These are phyloP conservation scores for Podaxis sp. DNA, from an alignment of 768 basidiomycete genomes.

Conservation along the genomic window DNA sequence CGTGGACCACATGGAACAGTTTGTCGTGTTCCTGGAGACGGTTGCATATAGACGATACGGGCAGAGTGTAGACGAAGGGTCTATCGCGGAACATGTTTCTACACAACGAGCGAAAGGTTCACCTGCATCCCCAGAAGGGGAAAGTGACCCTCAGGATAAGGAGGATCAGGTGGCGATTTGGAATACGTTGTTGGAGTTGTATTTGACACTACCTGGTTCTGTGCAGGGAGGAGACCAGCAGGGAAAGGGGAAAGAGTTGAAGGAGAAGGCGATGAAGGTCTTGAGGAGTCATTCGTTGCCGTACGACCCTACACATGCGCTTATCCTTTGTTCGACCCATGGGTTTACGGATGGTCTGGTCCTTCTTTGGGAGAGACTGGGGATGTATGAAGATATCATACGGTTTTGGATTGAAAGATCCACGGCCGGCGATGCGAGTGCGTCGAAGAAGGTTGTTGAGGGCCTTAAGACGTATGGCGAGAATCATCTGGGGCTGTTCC, in stretches of 20 bases:
- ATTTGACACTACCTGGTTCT: constrained; percentile 56
- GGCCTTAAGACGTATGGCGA: constrained; percentile 72
- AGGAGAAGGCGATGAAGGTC: constrained; percentile 69
- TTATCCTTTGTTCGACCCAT: constrained; percentile 89
- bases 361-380: constrained; percentile 87
- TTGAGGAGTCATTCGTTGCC: constrained; percentile 58
- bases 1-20: constrained; percentile 57
- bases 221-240: constrained; percentile 11
- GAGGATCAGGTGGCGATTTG: constrained; percentile 77
- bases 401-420: constrained; percentile 88
- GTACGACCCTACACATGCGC: constrained; percentile 86
- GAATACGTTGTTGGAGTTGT: constrained; percentile 95
- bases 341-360: constrained; percentile 83
- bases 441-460: constrained; percentile 56
- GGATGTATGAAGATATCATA: constrained; percentile 93
- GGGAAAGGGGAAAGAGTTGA: constrained; percentile 30
- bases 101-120: not conserved
- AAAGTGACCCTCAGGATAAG: constrained; percentile 48
- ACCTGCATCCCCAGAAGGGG: constrained; percentile 25
- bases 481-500: constrained; percentile 72
- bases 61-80: constrained; percentile 52
- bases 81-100: constrained; percentile 14
- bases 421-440: constrained; percentile 29
- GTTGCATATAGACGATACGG: constrained; percentile 80
- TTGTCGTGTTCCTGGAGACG: constrained; percentile 63